Percentiles rank a stretch among this genome's conserved stretches.
phyloP scores from a whole-genome alignment of 305 asterid species.

The Withania somnifera region DNA sequence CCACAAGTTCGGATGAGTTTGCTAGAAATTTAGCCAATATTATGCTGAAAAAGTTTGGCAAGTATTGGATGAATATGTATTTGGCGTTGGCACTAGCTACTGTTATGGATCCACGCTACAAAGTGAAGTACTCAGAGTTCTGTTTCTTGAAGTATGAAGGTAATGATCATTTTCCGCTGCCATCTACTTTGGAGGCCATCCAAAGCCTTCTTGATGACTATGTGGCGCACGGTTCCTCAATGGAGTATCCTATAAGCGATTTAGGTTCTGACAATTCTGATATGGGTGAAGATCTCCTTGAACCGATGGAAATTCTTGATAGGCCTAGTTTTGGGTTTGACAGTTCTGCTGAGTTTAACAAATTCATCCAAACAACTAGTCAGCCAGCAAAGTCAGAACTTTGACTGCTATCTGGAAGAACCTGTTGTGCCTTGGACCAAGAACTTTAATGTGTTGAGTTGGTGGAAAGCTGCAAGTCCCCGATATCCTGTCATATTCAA shows the following conservation, averaged over 20 bases:
- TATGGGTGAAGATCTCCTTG: not conserved
- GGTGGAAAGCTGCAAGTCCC: conserved; percentile 18
- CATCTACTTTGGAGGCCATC: conserved; percentile 14
- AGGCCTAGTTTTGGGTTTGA: conserved; percentile 1
- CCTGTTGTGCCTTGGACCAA: conserved; percentile 14
- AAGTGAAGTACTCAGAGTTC: conserved; percentile 17
- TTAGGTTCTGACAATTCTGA: not conserved
- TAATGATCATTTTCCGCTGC: not conserved
- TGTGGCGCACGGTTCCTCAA: not conserved
- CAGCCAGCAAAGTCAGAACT: conserved; percentile 10
- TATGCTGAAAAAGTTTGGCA: conserved; percentile 6
- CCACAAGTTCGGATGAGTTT: not conserved
- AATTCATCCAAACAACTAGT: conserved; percentile 5
- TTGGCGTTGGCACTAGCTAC: conserved; percentile 16
- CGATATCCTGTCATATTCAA: conserved; percentile 20
- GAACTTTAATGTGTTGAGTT: conserved; percentile 13
- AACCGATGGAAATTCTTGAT: not conserved
- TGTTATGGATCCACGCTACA: conserved; percentile 25
- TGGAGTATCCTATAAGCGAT: conserved; percentile 8
- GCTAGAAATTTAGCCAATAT: not conserved
- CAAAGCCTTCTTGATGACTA: conserved; percentile 8
- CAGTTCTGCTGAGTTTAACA: conserved; percentile 13
- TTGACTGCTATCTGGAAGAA: conserved; percentile 24
- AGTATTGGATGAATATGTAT: conserved; percentile 12
- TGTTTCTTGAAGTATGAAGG: conserved; percentile 5